Evolutionary conservation across 139 green algal genomes (phyloP).

Genomic region (Auxenochlorella protothecoides): DNA sequence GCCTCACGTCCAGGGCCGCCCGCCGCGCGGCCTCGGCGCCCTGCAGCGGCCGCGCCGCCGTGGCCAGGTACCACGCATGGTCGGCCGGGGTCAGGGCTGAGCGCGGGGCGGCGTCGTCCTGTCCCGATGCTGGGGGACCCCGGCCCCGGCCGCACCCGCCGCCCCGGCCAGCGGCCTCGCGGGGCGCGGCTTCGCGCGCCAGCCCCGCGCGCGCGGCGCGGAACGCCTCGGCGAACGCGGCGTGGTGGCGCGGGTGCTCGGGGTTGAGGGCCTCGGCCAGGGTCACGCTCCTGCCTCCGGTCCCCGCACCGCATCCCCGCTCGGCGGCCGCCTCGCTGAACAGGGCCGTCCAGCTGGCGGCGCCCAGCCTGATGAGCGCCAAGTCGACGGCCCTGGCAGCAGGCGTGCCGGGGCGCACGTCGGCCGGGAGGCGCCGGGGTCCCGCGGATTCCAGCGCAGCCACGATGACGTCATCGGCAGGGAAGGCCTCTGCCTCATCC

Average conservation of each 20-base stretch:
- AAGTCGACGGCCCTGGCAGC: too few species aligned
- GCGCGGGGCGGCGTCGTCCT: conserved; percentile 4
- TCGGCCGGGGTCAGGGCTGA: conserved; percentile 3
- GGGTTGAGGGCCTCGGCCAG: too few species aligned
- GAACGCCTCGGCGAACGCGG: background rate
- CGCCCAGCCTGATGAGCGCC: too few species aligned
- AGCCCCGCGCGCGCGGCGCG: background rate
- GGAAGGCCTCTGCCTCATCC: too few species aligned
- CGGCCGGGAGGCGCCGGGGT: too few species aligned
- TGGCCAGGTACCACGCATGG: conserved; percentile 19
- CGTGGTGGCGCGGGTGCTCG: background rate
- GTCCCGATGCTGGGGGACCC: conserved; percentile 9
- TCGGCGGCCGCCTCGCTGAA: too few species aligned
- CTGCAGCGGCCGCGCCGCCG: background rate
- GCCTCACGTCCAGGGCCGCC: background rate
- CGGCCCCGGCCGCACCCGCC: background rate
- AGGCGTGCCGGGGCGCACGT: too few species aligned
- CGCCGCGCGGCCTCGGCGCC: conserved; percentile 9
- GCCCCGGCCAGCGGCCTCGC: background rate
- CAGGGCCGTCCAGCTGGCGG: too few species aligned
- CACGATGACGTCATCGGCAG: too few species aligned
- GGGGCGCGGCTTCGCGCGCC: background rate
- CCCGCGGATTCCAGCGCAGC: too few species aligned
- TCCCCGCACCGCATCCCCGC: too few species aligned
- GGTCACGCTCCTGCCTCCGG: too few species aligned